These are phyloP conservation scores for Phytophthora capsici DNA, from an alignment of 352 stramenopile genomes.

Conservation along the genomic window DNA sequence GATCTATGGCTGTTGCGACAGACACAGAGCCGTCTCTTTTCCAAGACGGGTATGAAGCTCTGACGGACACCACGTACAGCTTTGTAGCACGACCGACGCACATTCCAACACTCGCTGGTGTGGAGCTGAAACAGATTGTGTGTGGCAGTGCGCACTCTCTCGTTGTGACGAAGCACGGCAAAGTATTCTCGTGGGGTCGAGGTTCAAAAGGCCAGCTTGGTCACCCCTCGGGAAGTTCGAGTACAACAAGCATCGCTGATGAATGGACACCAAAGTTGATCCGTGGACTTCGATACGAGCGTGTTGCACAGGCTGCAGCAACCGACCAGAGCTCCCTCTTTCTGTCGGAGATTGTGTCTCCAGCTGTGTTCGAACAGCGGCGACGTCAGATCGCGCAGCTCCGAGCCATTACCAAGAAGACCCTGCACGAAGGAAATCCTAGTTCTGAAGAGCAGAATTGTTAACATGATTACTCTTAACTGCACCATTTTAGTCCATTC, in stretches of 20 bases:
- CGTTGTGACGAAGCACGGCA: slow-evolving; percentile 51
- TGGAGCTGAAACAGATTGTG: slow-evolving; percentile 56
- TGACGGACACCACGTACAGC: slow-evolving; percentile 71
- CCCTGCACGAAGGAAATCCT: slow-evolving; percentile 20
- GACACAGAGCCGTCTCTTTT: slow-evolving; percentile 35
- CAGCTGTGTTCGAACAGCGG: slow-evolving; percentile 48
- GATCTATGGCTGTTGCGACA: slow-evolving; percentile 25
- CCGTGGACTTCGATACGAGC: slow-evolving; percentile 55
- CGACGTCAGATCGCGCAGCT: slow-evolving; percentile 58
- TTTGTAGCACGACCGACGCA: slow-evolving; percentile 52
- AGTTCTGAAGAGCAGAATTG: background rate
- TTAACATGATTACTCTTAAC: background rate
- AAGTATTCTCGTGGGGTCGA: slow-evolving; percentile 71
- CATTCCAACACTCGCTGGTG: slow-evolving; percentile 50
- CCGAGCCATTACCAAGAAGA: slow-evolving; percentile 34
- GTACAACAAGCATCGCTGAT: slow-evolving; percentile 22
- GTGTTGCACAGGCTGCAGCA: slow-evolving; percentile 51
- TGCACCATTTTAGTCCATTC: background rate
- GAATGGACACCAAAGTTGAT: slow-evolving; percentile 53
- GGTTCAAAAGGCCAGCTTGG: slow-evolving; percentile 57
- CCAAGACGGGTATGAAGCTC: slow-evolving; percentile 69
- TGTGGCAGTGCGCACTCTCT: slow-evolving; percentile 63
- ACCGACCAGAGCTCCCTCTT: slow-evolving; percentile 69
- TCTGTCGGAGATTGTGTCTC: slow-evolving; percentile 51
- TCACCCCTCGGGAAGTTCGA: slow-evolving; percentile 9